phyloP scores from a whole-genome alignment of 495 filamentous ascomycete genomes.

The Thermochaetoides thermophila region DNA sequence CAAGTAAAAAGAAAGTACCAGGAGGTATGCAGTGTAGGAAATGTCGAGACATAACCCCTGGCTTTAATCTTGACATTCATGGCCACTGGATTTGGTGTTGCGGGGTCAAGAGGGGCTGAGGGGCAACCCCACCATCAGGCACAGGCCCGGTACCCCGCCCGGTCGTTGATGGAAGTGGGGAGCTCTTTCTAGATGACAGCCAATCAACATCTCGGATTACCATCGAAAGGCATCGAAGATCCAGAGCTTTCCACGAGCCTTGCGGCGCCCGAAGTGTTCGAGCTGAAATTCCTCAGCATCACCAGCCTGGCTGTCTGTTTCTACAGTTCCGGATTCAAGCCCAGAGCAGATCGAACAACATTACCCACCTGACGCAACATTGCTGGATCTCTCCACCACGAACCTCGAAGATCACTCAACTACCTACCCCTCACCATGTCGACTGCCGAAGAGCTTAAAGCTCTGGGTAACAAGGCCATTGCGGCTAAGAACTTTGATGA shows the following conservation, averaged over 20 bases:
- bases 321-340: too few relatives aligned
- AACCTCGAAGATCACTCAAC: not conserved
- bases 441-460: slow-evolving; percentile 60
- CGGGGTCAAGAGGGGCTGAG: slow-evolving; percentile 6
- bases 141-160: slow-evolving; percentile 2
- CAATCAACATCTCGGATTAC: slow-evolving; percentile 12
- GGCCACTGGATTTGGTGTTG: too few relatives aligned
- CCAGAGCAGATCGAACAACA: slow-evolving; percentile 1
- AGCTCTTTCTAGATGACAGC: slow-evolving; percentile 4
- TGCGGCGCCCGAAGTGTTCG: slow-evolving; percentile 1
- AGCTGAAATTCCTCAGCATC: slow-evolving; percentile 6
- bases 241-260: slow-evolving; percentile 19
- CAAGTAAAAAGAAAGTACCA: too few relatives aligned
- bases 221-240: slow-evolving; percentile 23
- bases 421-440: slow-evolving; percentile 19
- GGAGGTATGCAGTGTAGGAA: too few relatives aligned
- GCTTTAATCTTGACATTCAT: too few relatives aligned
- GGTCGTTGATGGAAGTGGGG: slow-evolving; percentile 7
- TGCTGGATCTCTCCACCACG: not conserved
- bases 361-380: not conserved
- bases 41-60: too few relatives aligned
- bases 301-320: slow-evolving; percentile 1
- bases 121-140: slow-evolving; percentile 5
- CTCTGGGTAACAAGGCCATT: slow-evolving; percentile 96
- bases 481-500: slow-evolving; percentile 90